Base-by-base conservation (phyloP, 31 red algal species). In the Odonthalia washingtoniensis region DNA sequence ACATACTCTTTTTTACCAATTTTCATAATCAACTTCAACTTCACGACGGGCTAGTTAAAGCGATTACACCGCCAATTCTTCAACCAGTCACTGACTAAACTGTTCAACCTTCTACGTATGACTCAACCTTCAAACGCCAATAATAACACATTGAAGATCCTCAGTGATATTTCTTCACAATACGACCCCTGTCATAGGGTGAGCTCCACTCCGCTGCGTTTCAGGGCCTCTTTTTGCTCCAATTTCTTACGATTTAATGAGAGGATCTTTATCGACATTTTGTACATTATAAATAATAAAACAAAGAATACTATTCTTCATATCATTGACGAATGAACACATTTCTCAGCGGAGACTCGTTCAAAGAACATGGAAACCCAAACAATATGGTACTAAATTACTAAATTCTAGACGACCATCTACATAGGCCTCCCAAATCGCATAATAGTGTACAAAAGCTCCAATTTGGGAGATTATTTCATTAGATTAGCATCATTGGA, bases 381-480 rank as follows among this genome's bases (percentile, higher is more conserved):
- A 14, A 26, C 0, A 17, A 61, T 88, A 28, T 78, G 73, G 52
- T 18, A 32, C 4, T 65, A 0, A 17, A 37, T 78, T n/a, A 16
- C 64, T 2, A 4, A 1, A 6, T 77, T 30, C 77, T 90, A 1
- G 78, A 2, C 26, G n/a, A 36, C 21, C 45, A 52, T 52, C 45
- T 57, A 57, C 49, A 57, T 21, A 9, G 83, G 83, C 17, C 21
- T 87, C 30, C 83, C 83, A 26, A 87, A 77, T 70, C 12, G 85
- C 21, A 88, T 80, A 24, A 63, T 88, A 36, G 74, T 88, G 12
- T 73, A 88, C 46, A 46, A 88, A 67, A 63, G 74, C 27, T 64
- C 53, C 67, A 1, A 31, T 68, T 66, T 77, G n/a, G 70, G 60
- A 5, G 4, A 78, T 21, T 33, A 38, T 4, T 87, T 64, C 46